Evolutionary conservation across 2,329 filamentous ascomycete genomes (phyloP), one percentile per base, ranked within the genome.

Genomic region (Trichoderma cornu-damae): DNA sequence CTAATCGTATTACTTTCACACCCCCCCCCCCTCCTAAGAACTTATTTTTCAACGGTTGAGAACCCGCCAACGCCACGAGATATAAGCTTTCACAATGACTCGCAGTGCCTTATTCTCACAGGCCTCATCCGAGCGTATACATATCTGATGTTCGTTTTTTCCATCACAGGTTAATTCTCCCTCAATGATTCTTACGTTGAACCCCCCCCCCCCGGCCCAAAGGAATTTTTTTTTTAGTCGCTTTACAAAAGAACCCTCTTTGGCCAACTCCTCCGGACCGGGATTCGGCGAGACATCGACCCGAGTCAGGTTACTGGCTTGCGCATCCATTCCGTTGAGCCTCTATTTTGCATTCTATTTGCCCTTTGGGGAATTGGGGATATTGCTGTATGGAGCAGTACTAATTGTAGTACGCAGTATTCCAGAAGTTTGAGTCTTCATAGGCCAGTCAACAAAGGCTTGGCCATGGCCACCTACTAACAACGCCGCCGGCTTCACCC

Each of bases 271-370:
- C 22, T 20, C 11, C 6, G 18, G 51, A 14, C 16, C 51, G 51
- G 51, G 51, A 55, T 55, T 55, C 51, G 51, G 51, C 22, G 16
- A 18, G 32, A 55, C 1, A 1, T 55, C 32, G 12, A 55, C 16
- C 51, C 51, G 51, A 55, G 22, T 30, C 16, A 47, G 6, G 18
- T 20, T 47, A 11, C 40, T 6, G 11, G 8, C 32, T n/a, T 34
- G 22, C 30, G 22, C 9, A 6, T 20, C 16, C 8, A 22, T 32
- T 18, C 11, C 30, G 28, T 28, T 34, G 16, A 30, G 30, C 32
- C 24, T 44, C 51, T 26, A 18, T 28, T 46, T 26, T 46, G 9
- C 16, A 24, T 30, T 18, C 30, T 22, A n/a, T 24, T 42, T 40
- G 6, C 34, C 14, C 0, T 40, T n/a, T n/a, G 7, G 30, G 16